Evolutionary conservation across 2,329 filamentous ascomycete genomes (phyloP).

Genomic region (Microcera coccophila): DNA sequence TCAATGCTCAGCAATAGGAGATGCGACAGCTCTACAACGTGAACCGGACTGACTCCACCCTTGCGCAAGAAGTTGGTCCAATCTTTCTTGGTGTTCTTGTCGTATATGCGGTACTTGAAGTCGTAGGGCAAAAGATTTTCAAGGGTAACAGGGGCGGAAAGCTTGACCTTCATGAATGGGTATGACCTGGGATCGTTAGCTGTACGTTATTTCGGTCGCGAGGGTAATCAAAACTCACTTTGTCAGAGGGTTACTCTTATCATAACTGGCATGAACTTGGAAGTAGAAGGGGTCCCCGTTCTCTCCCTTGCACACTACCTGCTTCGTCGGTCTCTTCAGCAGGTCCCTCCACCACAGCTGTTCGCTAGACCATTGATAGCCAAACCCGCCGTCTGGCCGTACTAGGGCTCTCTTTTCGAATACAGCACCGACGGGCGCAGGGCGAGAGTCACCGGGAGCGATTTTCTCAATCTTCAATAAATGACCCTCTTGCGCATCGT

Average conservation of each 20-base stretch:
- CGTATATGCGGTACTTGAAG: constrained; percentile 98
- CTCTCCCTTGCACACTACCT: constrained; percentile 84
- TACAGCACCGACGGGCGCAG: constrained; percentile 86
- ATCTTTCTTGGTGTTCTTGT: constrained; percentile 97
- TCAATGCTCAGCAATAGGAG: constrained; percentile 88
- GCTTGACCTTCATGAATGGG: constrained; percentile 88
- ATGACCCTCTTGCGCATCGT: constrained; percentile 80
- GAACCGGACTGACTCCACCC: constrained; percentile 92
- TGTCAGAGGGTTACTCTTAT: constrained; percentile 77
- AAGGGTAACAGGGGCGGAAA: constrained; percentile 88
- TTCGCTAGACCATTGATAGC: constrained; percentile 91
- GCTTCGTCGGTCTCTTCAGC: constrained; percentile 76
- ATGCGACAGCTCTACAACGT: constrained; percentile 94
- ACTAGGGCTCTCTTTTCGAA: constrained; percentile 85
- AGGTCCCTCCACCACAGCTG: constrained; percentile 90
- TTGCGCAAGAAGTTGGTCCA: constrained; percentile 98
- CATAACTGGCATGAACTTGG: constrained; percentile 83
- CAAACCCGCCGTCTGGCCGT: constrained; percentile 91
- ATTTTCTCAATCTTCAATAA: constrained; percentile 98
- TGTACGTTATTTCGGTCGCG: not conserved
- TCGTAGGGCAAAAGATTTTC: constrained; percentile 95
- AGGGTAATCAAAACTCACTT: constrained; percentile 47
- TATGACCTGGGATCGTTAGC: constrained; percentile 58
- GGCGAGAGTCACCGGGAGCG: constrained; percentile 81
- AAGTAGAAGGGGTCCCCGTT: constrained; percentile 92